These are phyloP conservation scores for Fabrea salina DNA, from an alignment of 169 alveolate species.

Conservation along the genomic window DNA sequence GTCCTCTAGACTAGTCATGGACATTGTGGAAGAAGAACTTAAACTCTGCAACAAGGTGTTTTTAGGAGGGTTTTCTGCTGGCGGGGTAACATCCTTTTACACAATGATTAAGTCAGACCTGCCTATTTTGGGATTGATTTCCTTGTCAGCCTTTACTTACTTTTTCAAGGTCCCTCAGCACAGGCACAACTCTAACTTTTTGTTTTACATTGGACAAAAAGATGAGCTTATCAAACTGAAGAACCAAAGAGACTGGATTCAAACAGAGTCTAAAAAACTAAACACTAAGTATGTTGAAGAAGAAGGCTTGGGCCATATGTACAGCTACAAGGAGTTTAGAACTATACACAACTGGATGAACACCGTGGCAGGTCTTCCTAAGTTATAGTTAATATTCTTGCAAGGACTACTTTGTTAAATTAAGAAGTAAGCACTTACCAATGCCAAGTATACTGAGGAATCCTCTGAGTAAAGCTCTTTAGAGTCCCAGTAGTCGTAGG, in stretches of 20 bases:
- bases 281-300: not conserved
- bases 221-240: conserved; percentile 7
- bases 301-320: not conserved
- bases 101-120: conserved; percentile 44
- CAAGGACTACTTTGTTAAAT: no score
- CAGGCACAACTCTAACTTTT: not conserved
- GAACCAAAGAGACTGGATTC: not conserved
- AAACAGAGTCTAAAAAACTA: not conserved
- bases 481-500: not conserved
- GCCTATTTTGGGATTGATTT: conserved; percentile 54
- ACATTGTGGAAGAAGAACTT: conserved; percentile 15
- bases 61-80: conserved; percentile 78
- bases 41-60: conserved; percentile 42
- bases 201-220: not conserved
- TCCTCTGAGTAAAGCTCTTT: no score
- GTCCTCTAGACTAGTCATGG: not conserved
- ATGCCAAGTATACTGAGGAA: no score
- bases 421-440: no score
- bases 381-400: no score
- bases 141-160: conserved; percentile 46
- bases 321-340: conserved; percentile 13
- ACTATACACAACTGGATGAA: conserved; percentile 20
- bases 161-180: not conserved
- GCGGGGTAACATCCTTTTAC: conserved; percentile 55
- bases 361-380: no score